Percentiles rank a stretch among this genome's conserved stretches.
Conservation (phyloP, 192 early-diverging fungal species). For the Lobosporangium transversale region DNA sequence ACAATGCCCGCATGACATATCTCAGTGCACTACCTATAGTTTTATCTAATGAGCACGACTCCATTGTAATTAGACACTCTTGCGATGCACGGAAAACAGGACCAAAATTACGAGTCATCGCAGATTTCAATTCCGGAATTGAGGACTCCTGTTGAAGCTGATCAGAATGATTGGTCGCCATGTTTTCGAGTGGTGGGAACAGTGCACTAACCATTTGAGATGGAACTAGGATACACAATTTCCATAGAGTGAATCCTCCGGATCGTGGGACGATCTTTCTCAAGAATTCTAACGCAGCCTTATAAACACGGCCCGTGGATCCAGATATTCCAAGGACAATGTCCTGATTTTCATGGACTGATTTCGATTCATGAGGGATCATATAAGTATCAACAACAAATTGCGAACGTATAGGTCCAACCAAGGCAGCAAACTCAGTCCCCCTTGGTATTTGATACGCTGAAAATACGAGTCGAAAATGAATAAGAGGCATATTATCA, state of each 20-base stretch:
- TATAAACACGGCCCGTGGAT: conserved; percentile 11
- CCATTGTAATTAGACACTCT: conserved; percentile 17
- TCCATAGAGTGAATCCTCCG: conserved; percentile 4
- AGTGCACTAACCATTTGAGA: neutral
- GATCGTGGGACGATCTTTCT: neutral
- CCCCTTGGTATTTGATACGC: conserved; percentile 30
- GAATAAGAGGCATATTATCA: neutral
- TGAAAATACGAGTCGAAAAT: conserved; percentile 23
- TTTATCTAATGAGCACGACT: conserved; percentile 11
- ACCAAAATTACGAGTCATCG: conserved; percentile 4
- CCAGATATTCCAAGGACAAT: conserved; percentile 29
- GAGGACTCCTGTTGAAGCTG: neutral
- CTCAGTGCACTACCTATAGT: conserved; percentile 7
- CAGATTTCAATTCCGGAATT: conserved; percentile 6
- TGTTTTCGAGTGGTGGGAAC: neutral
- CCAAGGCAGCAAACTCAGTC: conserved; percentile 5
- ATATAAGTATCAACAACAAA: conserved; percentile 31
- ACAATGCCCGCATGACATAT: neutral
- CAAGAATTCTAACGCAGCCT: conserved; percentile 15
- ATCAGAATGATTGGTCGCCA: neutral
- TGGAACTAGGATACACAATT: conserved; percentile 14
- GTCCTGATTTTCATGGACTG: conserved; percentile 2
- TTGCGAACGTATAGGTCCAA: neutral
- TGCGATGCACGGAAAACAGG: conserved; percentile 1
- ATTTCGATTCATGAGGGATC: conserved; percentile 17